Base-by-base conservation (phyloP, 1,139 yeast species). In the Pichia terricola region DNA sequence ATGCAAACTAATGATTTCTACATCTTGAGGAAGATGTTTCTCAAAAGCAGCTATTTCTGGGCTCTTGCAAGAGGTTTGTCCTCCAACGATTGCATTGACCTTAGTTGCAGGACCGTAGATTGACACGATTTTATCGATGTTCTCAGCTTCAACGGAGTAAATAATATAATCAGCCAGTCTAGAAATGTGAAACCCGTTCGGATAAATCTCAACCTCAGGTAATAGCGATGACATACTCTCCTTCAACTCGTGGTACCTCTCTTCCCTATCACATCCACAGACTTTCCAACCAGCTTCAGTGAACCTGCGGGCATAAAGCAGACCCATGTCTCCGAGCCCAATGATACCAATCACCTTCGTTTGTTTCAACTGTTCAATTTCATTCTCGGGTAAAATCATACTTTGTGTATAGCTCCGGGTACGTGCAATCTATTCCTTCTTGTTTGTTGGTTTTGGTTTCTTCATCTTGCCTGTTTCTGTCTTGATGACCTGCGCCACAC, bases 311-410 rank as follows among this genome's bases (percentile, higher is more conserved):
- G 97, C 97, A 57, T 91, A 91, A 52, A 91, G 66, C 38, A 77
- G 67, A 16, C 98, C 98, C 98, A 91, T 91, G 61, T 91, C 98
- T 28, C 98, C 98, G 38, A 91, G 74, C 1, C 98, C 98, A 46
- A 91, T 89, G 51, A 91, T 84, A 3, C 98, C 98, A 41, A 91
- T 75, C 36, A 68, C 69, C 59, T 79, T 82, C 34, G 68, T 53
- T 16, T 40, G 38, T 32, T 59, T 47, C 16, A 52, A 44, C 25
- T 42, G 32, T 26, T 45, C 42, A 2, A 57, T 51, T 28, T 47
- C 45, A 3, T 40, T 42, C 3, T 34, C 42, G 7, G 51, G 40
- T 25, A 50, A 34, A 34, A 34, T 34, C 35, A 34, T 34, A 7
- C 25, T 34, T 8, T 16, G 22, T 16, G 22, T 16, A 16, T 16